These are phyloP conservation scores for Hordeum marinum DNA, from an alignment of 176 grass and related monocot species.

Conservation along the genomic window DNA sequence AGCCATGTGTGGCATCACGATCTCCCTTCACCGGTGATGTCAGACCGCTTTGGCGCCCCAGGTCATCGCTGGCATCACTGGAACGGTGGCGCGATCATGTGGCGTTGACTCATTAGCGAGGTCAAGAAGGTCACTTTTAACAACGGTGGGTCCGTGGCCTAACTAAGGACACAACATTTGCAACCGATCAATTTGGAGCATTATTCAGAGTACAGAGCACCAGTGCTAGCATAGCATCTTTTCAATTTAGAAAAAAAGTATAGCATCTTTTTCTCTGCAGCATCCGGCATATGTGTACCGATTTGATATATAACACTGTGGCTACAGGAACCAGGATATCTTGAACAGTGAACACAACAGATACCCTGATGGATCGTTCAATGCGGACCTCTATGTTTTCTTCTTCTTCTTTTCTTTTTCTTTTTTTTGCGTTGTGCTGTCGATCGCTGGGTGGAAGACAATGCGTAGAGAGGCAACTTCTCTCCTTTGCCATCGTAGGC, in stretches of 20 bases:
- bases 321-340: too few species aligned
- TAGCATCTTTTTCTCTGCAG: not conserved
- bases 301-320: not conserved
- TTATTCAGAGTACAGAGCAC: too few species aligned
- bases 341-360: too few species aligned
- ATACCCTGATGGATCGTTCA: too few species aligned
- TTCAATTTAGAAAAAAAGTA: too few species aligned
- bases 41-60: not conserved
- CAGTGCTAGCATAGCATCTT: too few species aligned
- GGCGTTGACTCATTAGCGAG: not conserved
- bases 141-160: not conserved
- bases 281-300: not conserved
- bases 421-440: not conserved
- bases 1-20: not conserved
- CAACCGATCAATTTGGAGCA: not conserved
- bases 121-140: not conserved
- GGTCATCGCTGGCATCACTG: not conserved
- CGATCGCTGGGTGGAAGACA: not conserved
- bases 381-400: too few species aligned
- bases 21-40: not conserved
- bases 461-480: not conserved
- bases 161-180: not conserved
- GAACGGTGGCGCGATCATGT: not conserved
- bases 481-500: too few species aligned
- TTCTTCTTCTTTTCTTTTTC: too few species aligned